Conservation (phyloP, 2,329 filamentous ascomycete species). For the Nannizziopsis arthrosporioides region DNA sequence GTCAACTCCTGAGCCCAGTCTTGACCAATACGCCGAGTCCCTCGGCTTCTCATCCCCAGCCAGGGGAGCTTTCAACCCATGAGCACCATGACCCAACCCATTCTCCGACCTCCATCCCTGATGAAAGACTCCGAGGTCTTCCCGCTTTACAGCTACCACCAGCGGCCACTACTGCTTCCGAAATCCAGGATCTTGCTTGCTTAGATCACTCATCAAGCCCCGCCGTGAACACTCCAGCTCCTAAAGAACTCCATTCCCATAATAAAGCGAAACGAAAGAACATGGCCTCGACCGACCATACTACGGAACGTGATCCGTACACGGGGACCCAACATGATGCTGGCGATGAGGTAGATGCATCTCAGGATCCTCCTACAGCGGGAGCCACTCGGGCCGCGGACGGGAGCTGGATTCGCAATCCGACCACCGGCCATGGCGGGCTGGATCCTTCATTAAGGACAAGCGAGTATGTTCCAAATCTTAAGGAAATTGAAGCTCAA, state of each 20-base stretch:
- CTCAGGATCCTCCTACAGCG: too few species aligned
- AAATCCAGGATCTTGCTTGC: constrained; percentile 15
- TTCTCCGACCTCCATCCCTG: constrained; percentile 12
- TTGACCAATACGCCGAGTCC: constrained; percentile 24
- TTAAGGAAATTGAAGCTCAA: constrained; percentile 41
- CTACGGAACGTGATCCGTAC: too few species aligned
- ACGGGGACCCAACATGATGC: constrained; percentile 15
- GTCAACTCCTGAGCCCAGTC: constrained; percentile 26
- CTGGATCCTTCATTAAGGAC: constrained; percentile 38
- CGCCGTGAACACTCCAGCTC: constrained; percentile 35
- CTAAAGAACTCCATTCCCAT: constrained; percentile 35
- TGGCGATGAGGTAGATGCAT: background rate
- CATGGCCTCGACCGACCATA: constrained; percentile 28
- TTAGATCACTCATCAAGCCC: constrained; percentile 30
- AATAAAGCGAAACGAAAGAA: constrained; percentile 23
- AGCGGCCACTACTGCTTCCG: constrained; percentile 19
- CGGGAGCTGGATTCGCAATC: constrained; percentile 36
- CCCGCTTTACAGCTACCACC: constrained; percentile 17
- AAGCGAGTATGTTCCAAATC: constrained; percentile 35
- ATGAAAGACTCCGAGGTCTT: constrained; percentile 7
- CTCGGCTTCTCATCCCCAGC: constrained; percentile 16
- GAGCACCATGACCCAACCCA: background rate
- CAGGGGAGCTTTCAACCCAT: constrained; percentile 6
- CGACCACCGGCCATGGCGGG: constrained; percentile 33
- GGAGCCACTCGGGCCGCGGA: constrained; percentile 24